Evolutionary conservation across 2,329 filamentous ascomycete species (phyloP), one percentile per base, ranked within the genome.

Genomic region (Fusarium burgessii): DNA sequence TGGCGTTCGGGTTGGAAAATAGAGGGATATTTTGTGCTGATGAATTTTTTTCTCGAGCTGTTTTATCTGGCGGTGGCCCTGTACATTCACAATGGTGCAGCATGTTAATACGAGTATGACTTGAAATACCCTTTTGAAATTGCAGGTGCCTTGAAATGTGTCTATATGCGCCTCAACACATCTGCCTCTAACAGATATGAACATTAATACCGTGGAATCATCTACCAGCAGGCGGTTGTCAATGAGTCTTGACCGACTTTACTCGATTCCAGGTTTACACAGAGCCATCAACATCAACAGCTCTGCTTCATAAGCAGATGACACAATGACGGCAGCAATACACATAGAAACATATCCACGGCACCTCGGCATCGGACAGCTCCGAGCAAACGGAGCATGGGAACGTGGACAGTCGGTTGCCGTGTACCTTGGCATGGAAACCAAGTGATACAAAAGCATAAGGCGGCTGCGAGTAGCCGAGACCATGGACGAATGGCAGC

Each of bases 1-100:
- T 23, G 73, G 74, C 61, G 75, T 77, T 76, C 47, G 51, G 73
- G 73, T 74, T 68, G 72, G 68, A 75, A 77, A 77, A 77, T 77
- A 76, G 67, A 66, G 41, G 46, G 61, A 27, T 42, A 42, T 58
- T 57, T 47, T 54, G 58, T 65, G 56, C 54, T 66, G 55, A 66
- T 66, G 57, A 63, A 56, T 74, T 75, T 42, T 58, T 64, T 57
- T 43, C 61, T 71, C 49, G 52, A 73, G 64, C 68, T 73, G 67
- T 67, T 62, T 61, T 57, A 62, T 68, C 25, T 51, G 57, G 63
- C 46, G 58, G 50, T 27, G 35, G 52, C 57, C 38, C 49, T 72
- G 66, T 68, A 68, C 62, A 57, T 71, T 50, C 59, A 59, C 20
- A 51, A 66, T 33, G 41, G 59, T 69, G 45, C 35, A 70, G 33